phyloP scores from a whole-genome alignment of 495 filamentous ascomycete species.

The Thermothielavioides terrestris region DNA sequence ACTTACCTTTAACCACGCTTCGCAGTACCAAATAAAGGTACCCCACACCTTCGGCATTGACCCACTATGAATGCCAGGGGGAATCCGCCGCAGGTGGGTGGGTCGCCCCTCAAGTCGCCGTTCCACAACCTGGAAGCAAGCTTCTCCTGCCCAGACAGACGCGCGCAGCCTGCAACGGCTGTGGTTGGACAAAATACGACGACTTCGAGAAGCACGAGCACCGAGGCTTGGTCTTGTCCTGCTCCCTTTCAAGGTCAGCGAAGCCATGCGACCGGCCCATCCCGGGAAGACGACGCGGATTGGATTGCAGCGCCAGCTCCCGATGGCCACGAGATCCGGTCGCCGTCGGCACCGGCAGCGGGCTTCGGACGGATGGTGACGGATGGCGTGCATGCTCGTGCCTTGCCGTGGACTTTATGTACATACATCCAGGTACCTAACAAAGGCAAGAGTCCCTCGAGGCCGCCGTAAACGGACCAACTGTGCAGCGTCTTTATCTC shows the following conservation, averaged over 20 bases:
- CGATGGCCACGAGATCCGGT: not conserved
- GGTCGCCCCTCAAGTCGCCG: conserved; percentile 6
- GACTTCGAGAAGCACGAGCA: too few species aligned
- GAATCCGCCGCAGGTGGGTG: too few species aligned
- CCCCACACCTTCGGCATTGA: too few species aligned
- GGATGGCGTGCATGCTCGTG: not conserved
- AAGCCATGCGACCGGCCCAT: not conserved
- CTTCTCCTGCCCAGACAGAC: not conserved
- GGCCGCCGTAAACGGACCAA: conserved; percentile 16
- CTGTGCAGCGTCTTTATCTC: not conserved
- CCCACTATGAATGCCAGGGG: too few species aligned
- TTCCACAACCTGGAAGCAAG: too few species aligned
- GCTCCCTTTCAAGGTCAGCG: not conserved
- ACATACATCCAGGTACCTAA: too few species aligned
- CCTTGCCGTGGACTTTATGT: too few species aligned
- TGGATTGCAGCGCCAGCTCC: not conserved
- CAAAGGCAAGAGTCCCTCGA: conserved; percentile 1
- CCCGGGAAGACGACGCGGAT: not conserved
- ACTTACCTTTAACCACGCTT: too few species aligned
- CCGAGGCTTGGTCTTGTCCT: too few species aligned
- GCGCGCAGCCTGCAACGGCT: conserved; percentile 10
- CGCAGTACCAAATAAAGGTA: too few species aligned
- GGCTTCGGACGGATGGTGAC: not conserved
- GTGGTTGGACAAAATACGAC: conserved; percentile 42
- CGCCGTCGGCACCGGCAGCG: too few species aligned